Evolutionary conservation across 352 stramenopile genomes (phyloP).

Genomic region (Globisporangium spinosum): DNA sequence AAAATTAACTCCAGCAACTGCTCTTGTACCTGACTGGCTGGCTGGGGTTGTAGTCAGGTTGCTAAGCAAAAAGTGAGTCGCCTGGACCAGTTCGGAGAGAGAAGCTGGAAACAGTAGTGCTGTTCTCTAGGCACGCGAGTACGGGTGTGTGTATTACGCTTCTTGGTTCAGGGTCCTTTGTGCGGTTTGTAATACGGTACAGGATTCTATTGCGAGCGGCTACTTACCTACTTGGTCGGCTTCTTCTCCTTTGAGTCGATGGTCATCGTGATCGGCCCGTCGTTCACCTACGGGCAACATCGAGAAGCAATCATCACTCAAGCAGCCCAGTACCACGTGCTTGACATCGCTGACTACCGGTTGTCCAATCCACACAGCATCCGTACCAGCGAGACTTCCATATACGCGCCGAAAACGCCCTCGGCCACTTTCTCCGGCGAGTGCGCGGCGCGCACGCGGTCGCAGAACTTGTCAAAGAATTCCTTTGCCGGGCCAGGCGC

Average conservation of each 20-base stretch:
- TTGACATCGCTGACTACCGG: not conserved
- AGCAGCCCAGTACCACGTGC: not conserved
- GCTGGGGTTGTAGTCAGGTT: not conserved
- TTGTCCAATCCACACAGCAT: not conserved
- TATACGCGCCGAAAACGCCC: constrained; percentile 79
- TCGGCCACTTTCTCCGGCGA: constrained; percentile 65
- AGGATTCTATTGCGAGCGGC: not conserved
- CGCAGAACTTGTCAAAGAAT: constrained; percentile 74
- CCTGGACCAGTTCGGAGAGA: not conserved
- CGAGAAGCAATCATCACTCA: not conserved
- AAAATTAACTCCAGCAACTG: not conserved
- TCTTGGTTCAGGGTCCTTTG: not conserved
- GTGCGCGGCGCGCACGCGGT: constrained; percentile 58
- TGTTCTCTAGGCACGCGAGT: not conserved
- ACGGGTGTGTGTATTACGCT: not conserved
- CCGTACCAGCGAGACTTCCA: constrained; percentile 84
- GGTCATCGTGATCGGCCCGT: constrained; percentile 78
- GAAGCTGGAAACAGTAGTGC: not conserved
- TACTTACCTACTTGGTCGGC: constrained; percentile 6
- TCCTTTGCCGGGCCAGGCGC: constrained; percentile 53
- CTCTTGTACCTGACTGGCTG: not conserved
- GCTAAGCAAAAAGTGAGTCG: not conserved
- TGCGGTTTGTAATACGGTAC: not conserved
- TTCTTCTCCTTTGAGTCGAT: constrained; percentile 77
- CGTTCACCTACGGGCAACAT: constrained; percentile 50